phyloP scores from a whole-genome alignment of 768 basidiomycete species.

The Trametes coccinea region DNA sequence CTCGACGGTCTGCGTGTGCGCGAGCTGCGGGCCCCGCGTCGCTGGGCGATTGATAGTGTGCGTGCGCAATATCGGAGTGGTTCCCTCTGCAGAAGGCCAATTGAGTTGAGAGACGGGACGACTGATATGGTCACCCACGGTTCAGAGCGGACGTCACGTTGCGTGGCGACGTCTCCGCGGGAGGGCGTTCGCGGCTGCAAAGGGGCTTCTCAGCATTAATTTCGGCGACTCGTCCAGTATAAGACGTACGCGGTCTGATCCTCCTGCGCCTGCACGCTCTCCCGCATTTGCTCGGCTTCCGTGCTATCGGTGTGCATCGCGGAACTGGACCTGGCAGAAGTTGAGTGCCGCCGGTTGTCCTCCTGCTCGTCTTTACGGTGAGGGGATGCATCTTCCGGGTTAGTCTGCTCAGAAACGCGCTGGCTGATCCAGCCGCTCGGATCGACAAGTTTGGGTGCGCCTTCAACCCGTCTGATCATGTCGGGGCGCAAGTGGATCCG shows the following conservation, averaged over 20 bases:
- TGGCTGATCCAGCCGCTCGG: conserved; percentile 74
- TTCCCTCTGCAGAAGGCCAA: neutral
- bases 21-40: conserved; percentile 28
- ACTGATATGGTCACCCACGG: conserved; percentile 7
- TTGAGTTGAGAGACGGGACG: neutral
- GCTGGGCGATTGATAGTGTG: conserved; percentile 14
- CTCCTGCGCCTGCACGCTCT: neutral
- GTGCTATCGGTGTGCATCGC: conserved; percentile 5
- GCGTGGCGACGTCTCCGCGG: conserved; percentile 13
- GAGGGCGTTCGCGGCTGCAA: conserved; percentile 12
- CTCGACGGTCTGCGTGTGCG: conserved; percentile 51
- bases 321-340: conserved; percentile 23
- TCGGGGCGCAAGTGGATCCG: conserved; percentile 50
- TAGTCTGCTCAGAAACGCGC: conserved; percentile 33
- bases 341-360: conserved; percentile 12
- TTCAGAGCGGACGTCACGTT: conserved; percentile 1
- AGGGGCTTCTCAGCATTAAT: conserved; percentile 21
- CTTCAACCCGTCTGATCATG: conserved; percentile 78
- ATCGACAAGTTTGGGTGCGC: conserved; percentile 65
- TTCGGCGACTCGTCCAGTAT: conserved; percentile 1
- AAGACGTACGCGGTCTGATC: conserved; percentile 12
- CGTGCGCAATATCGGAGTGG: conserved; percentile 13
- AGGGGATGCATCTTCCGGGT: conserved; percentile 22
- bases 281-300: conserved; percentile 3
- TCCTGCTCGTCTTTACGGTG: conserved; percentile 8